These are phyloP conservation scores for Jaltomata sinuosa DNA, from an alignment of 257 asterid species.

Conservation along the genomic window DNA sequence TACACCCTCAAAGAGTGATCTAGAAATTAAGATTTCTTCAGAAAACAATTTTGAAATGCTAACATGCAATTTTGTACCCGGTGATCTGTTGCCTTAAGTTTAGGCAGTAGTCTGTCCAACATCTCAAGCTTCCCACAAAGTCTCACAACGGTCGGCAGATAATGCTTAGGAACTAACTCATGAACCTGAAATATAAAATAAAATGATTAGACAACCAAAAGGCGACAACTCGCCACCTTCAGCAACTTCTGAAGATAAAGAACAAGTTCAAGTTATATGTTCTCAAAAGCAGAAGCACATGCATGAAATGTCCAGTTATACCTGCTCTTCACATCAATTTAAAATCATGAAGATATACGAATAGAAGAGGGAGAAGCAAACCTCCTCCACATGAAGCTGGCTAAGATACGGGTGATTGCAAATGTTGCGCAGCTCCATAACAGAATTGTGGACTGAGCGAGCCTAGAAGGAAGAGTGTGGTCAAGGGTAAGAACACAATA, in stretches of 20 bases:
- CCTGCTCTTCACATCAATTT: not conserved
- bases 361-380: constrained; percentile 6
- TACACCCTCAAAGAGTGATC: not conserved
- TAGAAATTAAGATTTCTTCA: not conserved
- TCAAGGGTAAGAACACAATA: not conserved
- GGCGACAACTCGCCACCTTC: not conserved
- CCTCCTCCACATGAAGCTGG: constrained; percentile 99
- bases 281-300: not conserved
- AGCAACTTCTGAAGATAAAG: not conserved
- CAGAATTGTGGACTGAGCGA: constrained; percentile 94
- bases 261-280: not conserved
- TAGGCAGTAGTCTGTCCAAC: constrained; percentile 90
- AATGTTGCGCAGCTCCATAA: constrained; percentile 96
- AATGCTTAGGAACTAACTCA: constrained; percentile 78
- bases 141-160: constrained; percentile 74
- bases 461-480: constrained; percentile 36
- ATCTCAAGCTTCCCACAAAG: constrained; percentile 99
- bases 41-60: not conserved
- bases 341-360: not conserved
- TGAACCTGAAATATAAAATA: constrained; percentile 49
- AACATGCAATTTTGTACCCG: constrained; percentile 44
- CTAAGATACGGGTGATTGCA: constrained; percentile 99
- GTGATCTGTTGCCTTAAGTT: constrained; percentile 96
- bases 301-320: not conserved
- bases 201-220: not conserved